Base-by-base conservation (phyloP, 192 early-diverging fungal genomes). In the Gaertneriomyces sp. region DNA sequence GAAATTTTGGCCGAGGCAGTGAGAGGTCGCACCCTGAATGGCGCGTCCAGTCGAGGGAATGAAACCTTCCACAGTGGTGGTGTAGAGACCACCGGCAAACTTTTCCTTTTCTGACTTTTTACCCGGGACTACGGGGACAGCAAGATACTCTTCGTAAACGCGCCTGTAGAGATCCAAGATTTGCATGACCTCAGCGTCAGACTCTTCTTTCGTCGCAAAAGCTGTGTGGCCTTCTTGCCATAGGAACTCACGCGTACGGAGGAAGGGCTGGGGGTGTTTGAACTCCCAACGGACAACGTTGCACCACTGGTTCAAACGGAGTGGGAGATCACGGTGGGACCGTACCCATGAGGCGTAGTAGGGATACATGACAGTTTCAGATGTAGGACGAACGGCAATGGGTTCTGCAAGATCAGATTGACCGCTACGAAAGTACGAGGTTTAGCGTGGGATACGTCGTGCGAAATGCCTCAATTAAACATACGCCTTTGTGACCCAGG, bases 201-300 rank as follows among this genome's bases (percentile, higher is more conserved):
- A 91, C 54, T 89, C 93, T 41, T 91, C 85, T 79, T 92, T 87
- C 61, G 90, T 95, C 53, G 93, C 84, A 67, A 95, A 91, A 17
- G 94, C 97, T 60, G 94, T 96, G 77, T 99, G 97, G 53, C 97
- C 97, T 78, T 99, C 97, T 76, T 99, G 97, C 97, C 97, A 99
- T 70, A 99, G 81, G 84, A 99, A 99, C 83, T 99, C 97, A 62
- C 97, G 91, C 16, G 97, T 98, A 53, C 97, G 85, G 66, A 99
- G 74, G 87, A 99, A 99, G 53, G 97, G 95, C 81, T 97, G 93
- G 49, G 95, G 95, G 81, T 98, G 90, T 83, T 99, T 99, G 81
- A 99, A 99, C 83, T 99, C 97, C 97, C 97, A 99, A 65, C 97
- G 90, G 49, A 99, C 97, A 66, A 99, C 95, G 70, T 92, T 95